phyloP scores from a whole-genome alignment of 805 yeast genomes.

The Barnettozyma vustinii region DNA sequence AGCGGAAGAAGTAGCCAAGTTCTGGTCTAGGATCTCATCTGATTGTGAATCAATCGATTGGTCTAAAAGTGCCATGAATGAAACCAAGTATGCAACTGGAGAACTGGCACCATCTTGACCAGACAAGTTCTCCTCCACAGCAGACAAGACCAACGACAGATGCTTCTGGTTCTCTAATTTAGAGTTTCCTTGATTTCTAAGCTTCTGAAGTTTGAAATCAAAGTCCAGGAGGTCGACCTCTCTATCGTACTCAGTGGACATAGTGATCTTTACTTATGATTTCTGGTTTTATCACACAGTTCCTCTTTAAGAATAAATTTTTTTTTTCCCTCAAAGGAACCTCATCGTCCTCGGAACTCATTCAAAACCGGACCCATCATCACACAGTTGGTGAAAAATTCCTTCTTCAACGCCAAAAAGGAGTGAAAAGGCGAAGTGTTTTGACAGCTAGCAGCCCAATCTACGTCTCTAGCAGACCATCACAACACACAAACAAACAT shows the following conservation, averaged over 20 bases:
- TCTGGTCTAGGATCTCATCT: constrained; percentile 49
- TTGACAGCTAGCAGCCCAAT: too few relatives aligned
- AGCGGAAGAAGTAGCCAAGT: constrained; percentile 67
- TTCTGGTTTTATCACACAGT: not conserved
- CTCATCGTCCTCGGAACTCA: constrained; percentile 9
- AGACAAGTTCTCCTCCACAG: constrained; percentile 83
- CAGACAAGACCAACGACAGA: constrained; percentile 74
- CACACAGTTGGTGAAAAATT: not conserved
- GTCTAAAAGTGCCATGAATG: constrained; percentile 75
- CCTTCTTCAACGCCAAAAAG: not conserved
- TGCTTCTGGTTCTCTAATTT: constrained; percentile 84
- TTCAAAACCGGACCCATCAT: too few relatives aligned
- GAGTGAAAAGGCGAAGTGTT: not conserved
- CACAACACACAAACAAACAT: not conserved
- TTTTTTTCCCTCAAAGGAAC: not conserved
- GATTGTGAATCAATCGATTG: constrained; percentile 51
- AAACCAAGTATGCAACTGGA: constrained; percentile 80
- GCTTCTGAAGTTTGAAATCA: constrained; percentile 57
- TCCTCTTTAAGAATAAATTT: constrained; percentile 3
- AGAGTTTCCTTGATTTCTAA: constrained; percentile 69
- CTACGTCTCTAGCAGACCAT: too few relatives aligned
- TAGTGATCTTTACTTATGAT: not conserved
- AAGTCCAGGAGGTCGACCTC: constrained; percentile 28
- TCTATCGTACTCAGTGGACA: constrained; percentile 11
- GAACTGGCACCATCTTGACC: constrained; percentile 34